Percentiles rank a stretch among this genome's conserved stretches.
Evolutionary conservation across 2,329 filamentous ascomycete genomes (phyloP).

Genomic region (Nothophaeocryptopus gaeumannii): DNA sequence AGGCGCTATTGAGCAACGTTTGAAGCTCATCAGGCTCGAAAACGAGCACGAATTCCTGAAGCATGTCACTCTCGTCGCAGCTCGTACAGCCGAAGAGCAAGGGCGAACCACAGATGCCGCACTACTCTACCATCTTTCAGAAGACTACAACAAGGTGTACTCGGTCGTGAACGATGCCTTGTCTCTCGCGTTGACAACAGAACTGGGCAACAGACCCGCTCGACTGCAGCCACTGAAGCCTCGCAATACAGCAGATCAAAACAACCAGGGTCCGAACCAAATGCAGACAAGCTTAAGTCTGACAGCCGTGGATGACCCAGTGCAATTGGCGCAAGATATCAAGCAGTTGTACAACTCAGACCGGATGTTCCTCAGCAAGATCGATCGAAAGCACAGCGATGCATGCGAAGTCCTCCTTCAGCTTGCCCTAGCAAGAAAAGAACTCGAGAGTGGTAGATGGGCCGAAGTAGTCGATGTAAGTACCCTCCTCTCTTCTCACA

Average conservation of each 20-base stretch:
- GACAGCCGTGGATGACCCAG: slow-evolving; percentile 65
- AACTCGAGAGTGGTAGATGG: slow-evolving; percentile 59
- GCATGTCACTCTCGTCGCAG: slow-evolving; percentile 89
- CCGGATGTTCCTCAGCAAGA: slow-evolving; percentile 59
- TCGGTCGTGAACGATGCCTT: slow-evolving; percentile 84
- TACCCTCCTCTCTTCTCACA: slow-evolving; percentile 20
- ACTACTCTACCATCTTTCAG: slow-evolving; percentile 87
- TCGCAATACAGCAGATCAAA: slow-evolving; percentile 44
- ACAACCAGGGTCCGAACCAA: slow-evolving; percentile 33
- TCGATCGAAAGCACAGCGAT: slow-evolving; percentile 57
- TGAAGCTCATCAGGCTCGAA: slow-evolving; percentile 73
- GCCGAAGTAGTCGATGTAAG: slow-evolving; percentile 63
- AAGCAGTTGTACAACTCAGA: slow-evolving; percentile 60
- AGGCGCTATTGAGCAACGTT: slow-evolving; percentile 83
- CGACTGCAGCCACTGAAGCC: slow-evolving; percentile 78
- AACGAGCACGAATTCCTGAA: slow-evolving; percentile 82
- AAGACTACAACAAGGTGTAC: slow-evolving; percentile 94
- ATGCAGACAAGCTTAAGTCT: slow-evolving; percentile 61
- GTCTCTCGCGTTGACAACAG: slow-evolving; percentile 82
- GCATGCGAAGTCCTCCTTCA: slow-evolving; percentile 58
- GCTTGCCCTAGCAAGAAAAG: slow-evolving; percentile 59
- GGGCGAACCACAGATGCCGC: slow-evolving; percentile 92
- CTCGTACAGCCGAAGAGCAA: slow-evolving; percentile 88
- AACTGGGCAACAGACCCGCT: slow-evolving; percentile 77
- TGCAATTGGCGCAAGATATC: slow-evolving; percentile 62